Base-by-base conservation (phyloP, 768 basidiomycete genomes). In the Roridomyces roridus region DNA sequence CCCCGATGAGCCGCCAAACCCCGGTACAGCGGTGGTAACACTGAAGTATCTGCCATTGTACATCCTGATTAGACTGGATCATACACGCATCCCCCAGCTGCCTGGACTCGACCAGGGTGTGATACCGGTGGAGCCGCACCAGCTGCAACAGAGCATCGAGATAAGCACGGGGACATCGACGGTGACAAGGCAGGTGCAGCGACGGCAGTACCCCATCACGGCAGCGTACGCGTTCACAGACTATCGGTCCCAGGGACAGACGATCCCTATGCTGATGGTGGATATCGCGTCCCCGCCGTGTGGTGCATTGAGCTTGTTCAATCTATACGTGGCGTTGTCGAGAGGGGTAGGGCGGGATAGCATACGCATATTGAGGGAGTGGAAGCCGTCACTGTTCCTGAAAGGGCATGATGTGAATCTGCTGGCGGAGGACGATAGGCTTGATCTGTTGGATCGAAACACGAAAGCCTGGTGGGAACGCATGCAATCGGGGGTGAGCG, bases 201-300 rank as follows among this genome's bases (percentile, higher is more conserved):
- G 68, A 2, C 20, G 36, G 0, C 72, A 78, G 49, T 70, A 63
- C 28, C 67, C 74, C 3, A 56, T 77, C 3, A 76, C 75, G 5
- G 53, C 67, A 0, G 75, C 75, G 23, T 79, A 77, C 47, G 71
- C 74, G 2, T 79, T 80, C 62, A 79, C 76, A 0, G 76, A 79
- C 57, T 79, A 78, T 51, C 44, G 68, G 25, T 62, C 73, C 4
- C 78, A 81, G 59, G 80, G 78, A 0, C 78, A 80, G 55, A 80
- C 77, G 1, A 67, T 81, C 1, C 43, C 57, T 0, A 39, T 63
- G 21, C 71, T 75, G 0, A 46, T 80, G 1, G 70, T 80, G 3
- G 77, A 80, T 57, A 71, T 80, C 5, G 68, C 67, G 7, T 59
- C 57, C 41, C 77, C 73, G 11, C 77, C 74, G 2, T 54, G 63